A percentile compares a stretch with the other conserved stretches of the same genome.
phyloP scores from a whole-genome alignment of 495 filamentous ascomycete species.

The Aspergillus avenaceus region DNA sequence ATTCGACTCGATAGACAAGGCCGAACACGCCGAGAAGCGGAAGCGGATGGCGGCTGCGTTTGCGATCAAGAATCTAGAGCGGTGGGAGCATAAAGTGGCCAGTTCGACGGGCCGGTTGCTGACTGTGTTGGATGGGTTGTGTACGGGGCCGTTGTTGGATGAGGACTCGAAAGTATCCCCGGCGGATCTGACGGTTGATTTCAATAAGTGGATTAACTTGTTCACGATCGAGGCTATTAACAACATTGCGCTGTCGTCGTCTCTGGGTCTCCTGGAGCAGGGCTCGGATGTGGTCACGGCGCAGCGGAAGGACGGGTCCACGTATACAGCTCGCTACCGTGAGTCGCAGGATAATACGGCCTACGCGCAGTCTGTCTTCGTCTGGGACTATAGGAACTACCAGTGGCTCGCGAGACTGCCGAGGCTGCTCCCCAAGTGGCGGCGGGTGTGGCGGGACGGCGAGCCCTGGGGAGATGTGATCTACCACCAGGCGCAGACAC shows the following conservation, averaged over 20 bases:
- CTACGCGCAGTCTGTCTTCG: slow-evolving; percentile 10
- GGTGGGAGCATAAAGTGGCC: slow-evolving; percentile 44
- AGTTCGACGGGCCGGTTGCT: slow-evolving; percentile 31
- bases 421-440: slow-evolving; percentile 10
- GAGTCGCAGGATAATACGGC: slow-evolving; percentile 12
- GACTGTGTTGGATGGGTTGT: slow-evolving; percentile 17
- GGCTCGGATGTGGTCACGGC: slow-evolving; percentile 31
- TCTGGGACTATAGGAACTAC: slow-evolving; percentile 14
- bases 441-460: slow-evolving; percentile 5
- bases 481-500: slow-evolving; percentile 19
- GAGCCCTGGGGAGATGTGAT: slow-evolving; percentile 24
- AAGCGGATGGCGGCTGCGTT: slow-evolving; percentile 41
- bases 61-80: slow-evolving; percentile 43
- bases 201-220: slow-evolving; percentile 24
- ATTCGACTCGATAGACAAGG: slow-evolving; percentile 31
- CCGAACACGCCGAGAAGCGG: slow-evolving; percentile 35
- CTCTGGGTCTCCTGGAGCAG: slow-evolving; percentile 38
- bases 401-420: neutral
- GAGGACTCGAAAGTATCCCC: neutral
- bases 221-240: slow-evolving; percentile 39
- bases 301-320: slow-evolving; percentile 26
- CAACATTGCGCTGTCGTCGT: slow-evolving; percentile 37
- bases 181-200: slow-evolving; percentile 20
- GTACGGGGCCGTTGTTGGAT: slow-evolving; percentile 10
- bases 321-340: slow-evolving; percentile 13